Conservation (phyloP, 306 rosid genomes). For the Ceratonia siliqua region DNA sequence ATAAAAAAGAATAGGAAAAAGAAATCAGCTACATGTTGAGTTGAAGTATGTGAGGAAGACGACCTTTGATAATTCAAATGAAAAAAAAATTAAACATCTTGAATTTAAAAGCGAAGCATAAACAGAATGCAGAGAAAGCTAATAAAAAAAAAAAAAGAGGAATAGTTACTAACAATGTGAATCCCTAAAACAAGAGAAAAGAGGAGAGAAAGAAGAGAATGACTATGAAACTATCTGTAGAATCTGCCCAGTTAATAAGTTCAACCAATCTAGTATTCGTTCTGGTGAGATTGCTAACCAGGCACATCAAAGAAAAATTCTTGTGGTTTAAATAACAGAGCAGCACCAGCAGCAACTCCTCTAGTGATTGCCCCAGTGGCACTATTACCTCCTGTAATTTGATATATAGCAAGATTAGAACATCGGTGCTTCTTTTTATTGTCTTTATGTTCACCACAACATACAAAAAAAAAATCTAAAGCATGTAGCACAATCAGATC, state of each 20-base stretch:
- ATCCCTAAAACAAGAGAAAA: too few species aligned
- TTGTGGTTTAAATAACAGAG: slow-evolving; percentile 70
- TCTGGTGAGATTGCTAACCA: slow-evolving; percentile 38
- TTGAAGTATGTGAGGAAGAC: too few species aligned
- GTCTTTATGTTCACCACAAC: background rate
- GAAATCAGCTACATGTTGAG: too few species aligned
- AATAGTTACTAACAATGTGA: background rate
- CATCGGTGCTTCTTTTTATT: background rate
- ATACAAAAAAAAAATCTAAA: background rate
- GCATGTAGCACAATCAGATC: slow-evolving; percentile 6
- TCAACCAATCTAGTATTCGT: background rate
- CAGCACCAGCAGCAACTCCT: slow-evolving; percentile 63
- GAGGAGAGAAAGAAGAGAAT: too few species aligned
- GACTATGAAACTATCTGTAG: too few species aligned
- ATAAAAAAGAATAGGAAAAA: too few species aligned
- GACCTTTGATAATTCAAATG: too few species aligned
- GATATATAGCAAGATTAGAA: background rate
- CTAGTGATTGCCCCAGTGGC: slow-evolving; percentile 76
- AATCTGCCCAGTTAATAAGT: background rate
- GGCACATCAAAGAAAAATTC: too few species aligned
- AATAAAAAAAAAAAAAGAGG: background rate
- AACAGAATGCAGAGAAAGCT: background rate
- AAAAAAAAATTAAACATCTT: too few species aligned
- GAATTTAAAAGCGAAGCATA: too few species aligned
- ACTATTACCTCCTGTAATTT: slow-evolving; percentile 57